Evolutionary conservation across 768 basidiomycete genomes (phyloP), one percentile per base, ranked within the genome.

Genomic region (Russula foetens): DNA sequence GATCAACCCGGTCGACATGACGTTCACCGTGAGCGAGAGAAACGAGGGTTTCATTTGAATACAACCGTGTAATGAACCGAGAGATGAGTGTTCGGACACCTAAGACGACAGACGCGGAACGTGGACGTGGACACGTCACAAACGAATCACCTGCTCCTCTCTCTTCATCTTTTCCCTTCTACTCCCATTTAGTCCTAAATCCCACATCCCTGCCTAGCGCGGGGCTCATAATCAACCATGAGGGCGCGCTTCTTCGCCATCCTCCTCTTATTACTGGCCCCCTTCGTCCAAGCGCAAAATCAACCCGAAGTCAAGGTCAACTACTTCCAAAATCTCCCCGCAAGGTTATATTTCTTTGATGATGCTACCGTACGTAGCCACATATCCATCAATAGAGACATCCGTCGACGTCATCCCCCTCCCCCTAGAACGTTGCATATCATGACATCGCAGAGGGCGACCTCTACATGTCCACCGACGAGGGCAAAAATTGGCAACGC

Each of bases 281-380:
- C 41, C 33, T 44, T 59, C 24, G 49, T 59, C 7, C 26, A 47
- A 2, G 66, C 66, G 26, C 65, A 66, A 57, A 62, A 53, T 38
- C 23, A 53, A 19, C 65, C 65, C 8, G 51, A 66, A 60, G 52
- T 60, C 1, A 51, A 54, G 28, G 66, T 85, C 55, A 78, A 73
- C 35, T 74, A 77, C 58, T 90, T 96, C 71, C 68, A 81, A 50
- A 88, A 89, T 71, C 75, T 90, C 38, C 92, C 93, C 9, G 81
- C 81, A 14, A 79, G 81, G 67, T 70, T 96, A 54, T 90, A 88
- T 76, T 98, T 93, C 79, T 97, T 98, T 74, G 90, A 98, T 63
- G 96, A 97, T 74, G 86, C 91, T 7, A 73, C 86, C 31, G 95
- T 95, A 66, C 67, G 87, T 76, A 24, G 7, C 28, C 6, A 12